Evolutionary conservation across 768 basidiomycete species (phyloP).

Genomic region (Russula vinacea): DNA sequence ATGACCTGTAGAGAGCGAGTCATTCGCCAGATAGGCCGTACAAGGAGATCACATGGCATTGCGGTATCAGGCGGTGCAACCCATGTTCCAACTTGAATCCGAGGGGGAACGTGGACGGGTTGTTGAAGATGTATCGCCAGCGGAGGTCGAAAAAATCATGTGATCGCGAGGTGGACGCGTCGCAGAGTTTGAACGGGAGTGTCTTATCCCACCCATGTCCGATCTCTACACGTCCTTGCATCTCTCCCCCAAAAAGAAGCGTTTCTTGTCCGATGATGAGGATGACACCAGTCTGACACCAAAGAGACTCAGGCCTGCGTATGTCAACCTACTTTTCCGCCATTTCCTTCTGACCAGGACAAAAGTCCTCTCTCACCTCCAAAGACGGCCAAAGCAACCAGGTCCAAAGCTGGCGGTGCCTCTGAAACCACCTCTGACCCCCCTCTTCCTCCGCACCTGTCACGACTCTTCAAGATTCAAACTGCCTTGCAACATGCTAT

Average conservation of each 20-base stretch:
- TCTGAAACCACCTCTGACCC: conserved; percentile 31
- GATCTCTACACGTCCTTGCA: conserved; percentile 59
- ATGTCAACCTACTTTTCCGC: conserved; percentile 31
- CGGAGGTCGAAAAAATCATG: conserved; percentile 17
- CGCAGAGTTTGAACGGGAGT: not conserved
- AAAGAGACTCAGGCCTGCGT: conserved; percentile 64
- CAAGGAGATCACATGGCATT: not conserved
- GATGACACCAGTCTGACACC: conserved; percentile 59
- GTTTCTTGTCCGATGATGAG: conserved; percentile 48
- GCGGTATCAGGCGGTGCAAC: not conserved
- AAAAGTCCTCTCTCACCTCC: conserved; percentile 59
- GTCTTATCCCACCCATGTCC: conserved; percentile 42
- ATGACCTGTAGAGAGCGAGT: not conserved
- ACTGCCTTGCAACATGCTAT: conserved; percentile 76
- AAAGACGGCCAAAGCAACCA: conserved; percentile 42
- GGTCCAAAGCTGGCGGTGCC: conserved; percentile 15
- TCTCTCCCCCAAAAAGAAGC: conserved; percentile 70
- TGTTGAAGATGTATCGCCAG: not conserved
- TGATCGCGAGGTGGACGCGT: conserved; percentile 25
- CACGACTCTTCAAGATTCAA: conserved; percentile 61
- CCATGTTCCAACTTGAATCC: not conserved
- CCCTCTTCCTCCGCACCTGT: conserved; percentile 54
- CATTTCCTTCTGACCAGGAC: conserved; percentile 4
- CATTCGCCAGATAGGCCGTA: not conserved
- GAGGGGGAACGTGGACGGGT: too few relatives aligned